phyloP scores from a whole-genome alignment of 345 rosid genomes.

The Hevea brasiliensis region DNA sequence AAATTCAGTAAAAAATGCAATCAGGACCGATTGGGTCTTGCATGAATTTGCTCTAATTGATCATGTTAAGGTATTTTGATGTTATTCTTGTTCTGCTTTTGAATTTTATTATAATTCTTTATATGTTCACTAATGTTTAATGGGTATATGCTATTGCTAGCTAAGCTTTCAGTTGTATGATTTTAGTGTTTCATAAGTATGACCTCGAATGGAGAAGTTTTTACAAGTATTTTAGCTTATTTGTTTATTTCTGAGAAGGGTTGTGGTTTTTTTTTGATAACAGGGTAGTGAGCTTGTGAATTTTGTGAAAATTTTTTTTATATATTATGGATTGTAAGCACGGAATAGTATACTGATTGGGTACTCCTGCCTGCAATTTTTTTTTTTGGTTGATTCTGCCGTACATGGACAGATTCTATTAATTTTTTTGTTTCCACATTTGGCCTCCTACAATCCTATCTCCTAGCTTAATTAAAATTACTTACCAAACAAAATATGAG shows the following conservation, averaged over 20 bases:
- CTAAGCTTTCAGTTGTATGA: neutral
- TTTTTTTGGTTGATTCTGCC: neutral
- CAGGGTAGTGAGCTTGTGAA: too few relatives aligned
- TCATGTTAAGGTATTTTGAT: constrained; percentile 37
- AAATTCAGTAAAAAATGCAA: constrained; percentile 26
- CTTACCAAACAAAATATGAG: neutral
- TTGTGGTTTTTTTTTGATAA: neutral
- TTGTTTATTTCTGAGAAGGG: neutral
- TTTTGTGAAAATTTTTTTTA: neutral
- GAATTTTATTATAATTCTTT: neutral
- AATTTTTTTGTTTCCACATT: too few relatives aligned
- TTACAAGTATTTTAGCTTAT: neutral
- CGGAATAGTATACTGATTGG: neutral
- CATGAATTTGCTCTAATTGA: constrained; percentile 45
- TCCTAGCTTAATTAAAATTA: neutral
- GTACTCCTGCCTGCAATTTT: neutral
- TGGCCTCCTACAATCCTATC: neutral
- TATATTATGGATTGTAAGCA: neutral
- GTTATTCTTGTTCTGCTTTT: neutral
- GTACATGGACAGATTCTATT: neutral
- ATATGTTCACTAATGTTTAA: neutral
- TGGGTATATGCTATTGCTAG: neutral
- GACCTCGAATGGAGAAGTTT: too few relatives aligned
- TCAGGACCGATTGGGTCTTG: constrained; percentile 49
- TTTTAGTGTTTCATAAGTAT: neutral